Evolutionary conservation across 2,329 filamentous ascomycete species (phyloP), one percentile per base, ranked within the genome.

Genomic region (Falciphora oryzae): DNA sequence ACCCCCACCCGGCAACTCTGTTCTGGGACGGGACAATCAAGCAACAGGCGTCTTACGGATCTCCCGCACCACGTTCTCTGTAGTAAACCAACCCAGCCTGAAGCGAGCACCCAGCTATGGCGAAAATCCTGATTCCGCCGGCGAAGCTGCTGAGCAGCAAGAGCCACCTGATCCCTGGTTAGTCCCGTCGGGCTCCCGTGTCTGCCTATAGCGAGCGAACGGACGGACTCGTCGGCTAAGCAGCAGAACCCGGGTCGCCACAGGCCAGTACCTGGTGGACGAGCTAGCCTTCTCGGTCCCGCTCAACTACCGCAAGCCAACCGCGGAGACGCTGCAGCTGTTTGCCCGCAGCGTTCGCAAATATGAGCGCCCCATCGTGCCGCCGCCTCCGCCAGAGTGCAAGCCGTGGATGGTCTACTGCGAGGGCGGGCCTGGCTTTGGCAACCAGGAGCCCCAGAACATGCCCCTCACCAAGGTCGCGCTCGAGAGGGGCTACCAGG

Each of bases 271-370:
- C 59, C 81, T 85, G 66, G 84, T 96, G 66, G 90, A 90, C 2
- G 93, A 97, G 74, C 83, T 94, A 71, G 90, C 92, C 80, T 97
- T 97, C 76, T 84, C 92, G 69, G 93, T 97, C 14, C 93, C 93
- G 4, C 83, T 91, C 67, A 90, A 96, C 78, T 90, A 96, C 75
- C 77, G 78, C 67, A 83, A 87, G 64, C 86, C 87, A 1, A 73
- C 79, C 3, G 79, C 81, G 35, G 85, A 84, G 61, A 86, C 80
- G 6, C 82, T 97, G 67, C 86, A 85, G 64, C 80, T 97, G 50
- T 97, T 97, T 75, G 93, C 85, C 44, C 89, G 32, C 27, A 59
- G 35, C 63, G 57, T 32, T 10, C n/a, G 28, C 32, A 59, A 59
- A n/a, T 56, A 63, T n/a, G 63, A 60, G n/a, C 63, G 59, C 4